A percentile compares a stretch with the other conserved stretches of the same genome.
These are phyloP conservation scores for Xylariaceae sp. DNA, from an alignment of 2,329 filamentous ascomycete genomes.

Conservation along the genomic window DNA sequence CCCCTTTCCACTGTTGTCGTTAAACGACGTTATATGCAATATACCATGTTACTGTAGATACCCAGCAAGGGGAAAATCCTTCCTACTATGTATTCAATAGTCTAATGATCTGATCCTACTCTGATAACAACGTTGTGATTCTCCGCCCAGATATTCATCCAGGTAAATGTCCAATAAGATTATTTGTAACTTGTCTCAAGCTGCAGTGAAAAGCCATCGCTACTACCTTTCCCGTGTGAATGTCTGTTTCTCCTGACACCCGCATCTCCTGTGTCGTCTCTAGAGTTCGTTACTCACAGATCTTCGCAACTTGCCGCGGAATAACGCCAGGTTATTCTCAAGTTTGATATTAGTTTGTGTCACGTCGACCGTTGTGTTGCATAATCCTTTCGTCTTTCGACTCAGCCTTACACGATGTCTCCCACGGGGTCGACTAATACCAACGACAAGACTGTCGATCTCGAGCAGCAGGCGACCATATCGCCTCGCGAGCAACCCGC, in stretches of 20 bases:
- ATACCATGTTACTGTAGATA: not conserved
- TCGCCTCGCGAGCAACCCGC: constrained; percentile 4
- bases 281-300: not conserved
- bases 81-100: not conserved
- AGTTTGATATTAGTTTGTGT: not conserved
- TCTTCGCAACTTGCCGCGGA: not conserved
- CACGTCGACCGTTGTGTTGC: not conserved
- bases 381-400: not conserved
- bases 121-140: not conserved
- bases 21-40: not conserved
- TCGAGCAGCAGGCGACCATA: constrained; percentile 11
- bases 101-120: not conserved
- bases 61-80: not conserved
- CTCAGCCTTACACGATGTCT: constrained; percentile 1
- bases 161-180: not conserved
- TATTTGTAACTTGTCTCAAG: not conserved
- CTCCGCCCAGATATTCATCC: not conserved
- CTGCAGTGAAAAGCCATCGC: constrained; percentile 9
- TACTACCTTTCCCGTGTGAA: constrained; percentile 3
- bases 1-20: not conserved
- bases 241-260: constrained; percentile 5
- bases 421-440: not conserved
- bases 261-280: constrained; percentile 2
- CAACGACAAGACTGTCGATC: constrained; percentile 10
- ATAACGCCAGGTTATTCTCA: not conserved